Conservation (phyloP, 371 early-diverging fungal genomes). For the Mortierella sp. region DNA sequence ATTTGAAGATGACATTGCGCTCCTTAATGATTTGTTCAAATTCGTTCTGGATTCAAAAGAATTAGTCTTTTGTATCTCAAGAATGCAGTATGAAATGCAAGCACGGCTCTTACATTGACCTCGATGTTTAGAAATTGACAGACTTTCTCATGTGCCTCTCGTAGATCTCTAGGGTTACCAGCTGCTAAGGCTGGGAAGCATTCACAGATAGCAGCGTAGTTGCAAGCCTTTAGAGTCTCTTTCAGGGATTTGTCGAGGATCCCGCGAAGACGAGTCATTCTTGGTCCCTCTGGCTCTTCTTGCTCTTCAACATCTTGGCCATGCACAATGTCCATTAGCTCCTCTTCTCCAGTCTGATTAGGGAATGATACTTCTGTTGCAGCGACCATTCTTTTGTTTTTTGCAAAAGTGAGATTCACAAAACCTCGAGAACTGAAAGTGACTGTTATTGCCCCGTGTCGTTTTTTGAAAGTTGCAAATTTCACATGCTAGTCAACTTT, state of each 20-base stretch:
- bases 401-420: background rate
- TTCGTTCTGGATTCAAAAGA: constrained; percentile 35
- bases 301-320: constrained; percentile 23
- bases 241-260: constrained; percentile 44
- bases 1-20: constrained; percentile 45
- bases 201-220: constrained; percentile 37
- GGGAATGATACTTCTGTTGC: constrained; percentile 6
- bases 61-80: background rate
- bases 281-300: constrained; percentile 42
- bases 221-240: constrained; percentile 49
- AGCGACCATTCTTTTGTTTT: background rate
- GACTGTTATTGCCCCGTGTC: constrained; percentile 1
- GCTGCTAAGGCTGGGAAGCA: constrained; percentile 37
- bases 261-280: constrained; percentile 49
- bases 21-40: constrained; percentile 48
- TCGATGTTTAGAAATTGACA: constrained; percentile 42
- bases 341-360: constrained; percentile 5
- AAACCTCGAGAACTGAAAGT: background rate
- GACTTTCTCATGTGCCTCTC: constrained; percentile 45
- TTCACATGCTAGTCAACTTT: background rate
- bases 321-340: constrained; percentile 17
- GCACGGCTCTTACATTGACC: constrained; percentile 31
- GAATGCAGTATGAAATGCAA: background rate
- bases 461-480: background rate
- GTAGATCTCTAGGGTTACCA: constrained; percentile 26